Conservation (phyloP, 306 rosid genomes). For the Dryas drummondii region DNA sequence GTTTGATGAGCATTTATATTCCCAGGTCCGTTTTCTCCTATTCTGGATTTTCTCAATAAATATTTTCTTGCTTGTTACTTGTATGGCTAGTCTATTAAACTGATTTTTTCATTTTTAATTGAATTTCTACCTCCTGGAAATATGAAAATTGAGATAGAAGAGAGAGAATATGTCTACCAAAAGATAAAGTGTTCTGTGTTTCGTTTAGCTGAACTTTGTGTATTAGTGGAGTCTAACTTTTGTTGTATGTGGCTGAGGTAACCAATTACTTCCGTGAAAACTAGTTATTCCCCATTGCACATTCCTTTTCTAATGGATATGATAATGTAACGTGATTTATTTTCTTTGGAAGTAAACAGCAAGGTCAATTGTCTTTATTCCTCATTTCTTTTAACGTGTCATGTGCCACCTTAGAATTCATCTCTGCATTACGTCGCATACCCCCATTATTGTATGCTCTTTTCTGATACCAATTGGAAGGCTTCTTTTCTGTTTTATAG, state of each 20-base stretch:
- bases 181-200: no score
- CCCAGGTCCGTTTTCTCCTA: slow-evolving; percentile 34
- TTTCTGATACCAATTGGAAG: not conserved
- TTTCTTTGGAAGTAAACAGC: not conserved
- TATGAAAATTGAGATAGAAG: not conserved
- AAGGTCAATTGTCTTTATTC: not conserved
- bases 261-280: not conserved
- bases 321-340: not conserved
- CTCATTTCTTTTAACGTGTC: not conserved
- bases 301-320: not conserved
- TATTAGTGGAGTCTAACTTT: not conserved
- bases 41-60: not conserved
- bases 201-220: no score
- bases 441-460: not conserved
- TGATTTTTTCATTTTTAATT: no score
- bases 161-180: not conserved
- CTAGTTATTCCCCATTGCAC: no score
- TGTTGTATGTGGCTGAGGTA: not conserved
- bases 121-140: not conserved
- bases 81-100: not conserved
- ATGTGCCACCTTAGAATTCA: not conserved
- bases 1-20: slow-evolving; percentile 44
- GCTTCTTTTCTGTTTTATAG: not conserved
- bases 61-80: not conserved
- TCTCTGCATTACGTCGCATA: not conserved